These are phyloP conservation scores for Claviceps maximensis DNA, from an alignment of 2,329 filamentous ascomycete species.

Conservation along the genomic window DNA sequence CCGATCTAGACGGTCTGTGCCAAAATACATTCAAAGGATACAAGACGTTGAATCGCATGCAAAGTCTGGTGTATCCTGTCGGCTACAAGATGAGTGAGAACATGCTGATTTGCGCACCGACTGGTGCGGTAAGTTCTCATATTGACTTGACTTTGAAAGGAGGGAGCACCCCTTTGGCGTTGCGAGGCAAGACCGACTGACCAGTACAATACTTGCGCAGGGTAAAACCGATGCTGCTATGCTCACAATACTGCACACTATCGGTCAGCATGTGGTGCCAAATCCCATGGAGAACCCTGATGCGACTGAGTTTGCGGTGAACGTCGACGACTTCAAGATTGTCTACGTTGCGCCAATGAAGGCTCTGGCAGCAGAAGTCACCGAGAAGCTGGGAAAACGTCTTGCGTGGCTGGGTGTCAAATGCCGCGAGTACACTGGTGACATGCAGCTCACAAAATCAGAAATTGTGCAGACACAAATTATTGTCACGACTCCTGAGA, in stretches of 20 bases:
- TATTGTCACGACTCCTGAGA: conserved; percentile 96
- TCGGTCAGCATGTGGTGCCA: conserved; percentile 73
- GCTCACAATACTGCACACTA: conserved; percentile 84
- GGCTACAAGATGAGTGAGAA: conserved; percentile 95
- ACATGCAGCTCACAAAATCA: conserved; percentile 96
- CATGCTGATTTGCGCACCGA: conserved; percentile 96
- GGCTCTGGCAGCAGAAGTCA: conserved; percentile 89
- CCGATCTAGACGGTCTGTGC: conserved; percentile 79
- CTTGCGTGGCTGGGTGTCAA: conserved; percentile 88
- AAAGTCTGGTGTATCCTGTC: conserved; percentile 89
- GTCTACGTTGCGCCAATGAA: conserved; percentile 99
- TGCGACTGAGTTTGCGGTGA: conserved; percentile 69
- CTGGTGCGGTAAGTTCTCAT: conserved; percentile 60
- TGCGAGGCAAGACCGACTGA: background rate
- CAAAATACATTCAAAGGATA: conserved; percentile 88
- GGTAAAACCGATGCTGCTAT: conserved; percentile 98
- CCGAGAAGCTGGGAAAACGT: conserved; percentile 82
- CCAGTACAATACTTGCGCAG: conserved; percentile 12
- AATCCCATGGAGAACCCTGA: conserved; percentile 63
- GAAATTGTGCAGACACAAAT: conserved; percentile 96
- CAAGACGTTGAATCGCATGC: conserved; percentile 90
- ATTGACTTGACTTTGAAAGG: background rate
- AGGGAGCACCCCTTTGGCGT: background rate
- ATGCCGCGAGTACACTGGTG: conserved; percentile 87
- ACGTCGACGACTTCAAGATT: conserved; percentile 85